phyloP scores from a whole-genome alignment of 2,329 filamentous ascomycete genomes.

The Lachnellula subtilissima region DNA sequence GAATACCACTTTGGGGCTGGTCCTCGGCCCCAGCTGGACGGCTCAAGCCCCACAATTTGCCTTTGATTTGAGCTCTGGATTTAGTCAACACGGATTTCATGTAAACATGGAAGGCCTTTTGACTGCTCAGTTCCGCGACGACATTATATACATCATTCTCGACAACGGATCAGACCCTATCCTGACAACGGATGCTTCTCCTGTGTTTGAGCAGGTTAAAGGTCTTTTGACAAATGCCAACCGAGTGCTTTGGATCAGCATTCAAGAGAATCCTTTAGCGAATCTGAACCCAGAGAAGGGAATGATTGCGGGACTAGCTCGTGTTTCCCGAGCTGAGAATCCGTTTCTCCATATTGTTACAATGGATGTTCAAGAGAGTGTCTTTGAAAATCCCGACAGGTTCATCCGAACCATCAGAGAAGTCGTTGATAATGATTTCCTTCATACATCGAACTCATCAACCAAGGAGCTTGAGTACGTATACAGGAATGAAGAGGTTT shows the following conservation, averaged over 20 bases:
- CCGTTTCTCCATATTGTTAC: background rate
- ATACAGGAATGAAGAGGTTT: conserved; percentile 13
- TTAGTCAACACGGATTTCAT: background rate
- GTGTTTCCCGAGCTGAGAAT: background rate
- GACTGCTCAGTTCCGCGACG: background rate
- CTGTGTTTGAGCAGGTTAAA: background rate
- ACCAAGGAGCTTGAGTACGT: conserved; percentile 17
- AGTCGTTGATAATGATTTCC: background rate
- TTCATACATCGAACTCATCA: background rate
- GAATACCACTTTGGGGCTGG: background rate
- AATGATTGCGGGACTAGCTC: background rate
- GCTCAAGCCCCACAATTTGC: background rate
- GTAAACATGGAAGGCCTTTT: background rate
- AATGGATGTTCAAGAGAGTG: background rate
- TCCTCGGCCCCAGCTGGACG: background rate
- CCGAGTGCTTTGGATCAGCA: conserved; percentile 2
- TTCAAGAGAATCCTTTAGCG: background rate
- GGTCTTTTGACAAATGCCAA: background rate
- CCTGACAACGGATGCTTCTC: background rate
- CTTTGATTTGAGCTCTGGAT: background rate
- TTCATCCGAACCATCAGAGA: background rate
- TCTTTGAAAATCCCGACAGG: no score
- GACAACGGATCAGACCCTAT: background rate
- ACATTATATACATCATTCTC: background rate
- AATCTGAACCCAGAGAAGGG: conserved; percentile 12